A percentile compares a stretch with the other conserved stretches of the same genome.
These are phyloP conservation scores for Puccinia polysora DNA, from an alignment of 1,284 basidiomycete species.

Conservation along the genomic window DNA sequence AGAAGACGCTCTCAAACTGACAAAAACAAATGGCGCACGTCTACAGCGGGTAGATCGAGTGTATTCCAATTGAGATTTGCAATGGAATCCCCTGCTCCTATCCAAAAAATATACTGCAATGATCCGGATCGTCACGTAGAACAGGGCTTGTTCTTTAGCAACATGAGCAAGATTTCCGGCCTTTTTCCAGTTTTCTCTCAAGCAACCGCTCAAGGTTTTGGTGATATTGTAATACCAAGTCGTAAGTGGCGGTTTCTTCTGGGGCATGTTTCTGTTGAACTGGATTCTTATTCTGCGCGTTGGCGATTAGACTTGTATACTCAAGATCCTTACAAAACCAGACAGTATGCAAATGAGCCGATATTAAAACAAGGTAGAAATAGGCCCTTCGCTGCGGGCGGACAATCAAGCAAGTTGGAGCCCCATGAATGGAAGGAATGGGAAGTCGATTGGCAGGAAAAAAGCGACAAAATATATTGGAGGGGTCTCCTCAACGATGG, in stretches of 20 bases:
- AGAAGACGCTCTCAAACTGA: background rate
- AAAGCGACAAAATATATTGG: constrained; percentile 20
- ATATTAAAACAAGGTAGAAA: constrained; percentile 13
- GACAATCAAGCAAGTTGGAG: constrained; percentile 16
- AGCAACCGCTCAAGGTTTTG: constrained; percentile 36
- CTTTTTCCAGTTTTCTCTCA: constrained; percentile 38
- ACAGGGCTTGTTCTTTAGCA: constrained; percentile 31
- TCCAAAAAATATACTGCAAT: constrained; percentile 23
- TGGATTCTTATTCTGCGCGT: background rate
- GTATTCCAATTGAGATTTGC: background rate
- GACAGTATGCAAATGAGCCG: constrained; percentile 25
- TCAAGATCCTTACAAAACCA: constrained; percentile 33
- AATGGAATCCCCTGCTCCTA: constrained; percentile 9
- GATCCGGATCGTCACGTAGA: constrained; percentile 7
- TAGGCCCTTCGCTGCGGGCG: constrained; percentile 3
- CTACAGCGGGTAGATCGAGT: background rate
- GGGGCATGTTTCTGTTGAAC: no score
- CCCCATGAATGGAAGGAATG: constrained; percentile 27
- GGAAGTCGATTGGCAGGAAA: constrained; percentile 20
- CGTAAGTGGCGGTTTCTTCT: background rate
- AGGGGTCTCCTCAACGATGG: constrained; percentile 23
- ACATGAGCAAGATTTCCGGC: constrained; percentile 21
- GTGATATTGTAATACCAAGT: constrained; percentile 35
- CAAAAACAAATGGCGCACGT: background rate
- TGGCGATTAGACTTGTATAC: constrained; percentile 23